Conservation (phyloP, 108 stramenopile species). For the Cyclotella distinguenda region DNA sequence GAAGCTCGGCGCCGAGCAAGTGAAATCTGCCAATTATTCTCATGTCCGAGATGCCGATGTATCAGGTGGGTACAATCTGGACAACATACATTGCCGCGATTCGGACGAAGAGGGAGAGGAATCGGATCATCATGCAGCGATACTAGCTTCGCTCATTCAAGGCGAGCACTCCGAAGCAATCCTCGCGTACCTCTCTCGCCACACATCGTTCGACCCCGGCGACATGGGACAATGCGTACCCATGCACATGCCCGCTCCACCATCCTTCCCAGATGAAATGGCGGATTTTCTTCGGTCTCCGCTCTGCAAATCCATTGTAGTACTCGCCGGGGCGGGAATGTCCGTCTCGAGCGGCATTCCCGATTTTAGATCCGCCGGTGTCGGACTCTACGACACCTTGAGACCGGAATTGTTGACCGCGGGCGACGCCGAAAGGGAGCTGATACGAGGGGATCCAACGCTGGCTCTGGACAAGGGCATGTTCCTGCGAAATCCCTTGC, state of each 20-base stretch:
- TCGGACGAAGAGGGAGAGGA: slow-evolving; percentile 9
- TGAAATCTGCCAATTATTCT: neutral
- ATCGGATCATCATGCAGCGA: slow-evolving; percentile 29
- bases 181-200: slow-evolving; percentile 22
- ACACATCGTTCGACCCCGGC: slow-evolving; percentile 20
- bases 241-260: slow-evolving; percentile 33
- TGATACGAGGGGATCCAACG: slow-evolving; percentile 58
- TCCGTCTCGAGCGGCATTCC: slow-evolving; percentile 69
- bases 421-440: slow-evolving; percentile 34
- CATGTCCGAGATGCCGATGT: neutral
- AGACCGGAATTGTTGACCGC: slow-evolving; percentile 59
- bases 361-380: slow-evolving; percentile 61
- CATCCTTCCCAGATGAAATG: slow-evolving; percentile 35
- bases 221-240: slow-evolving; percentile 35
- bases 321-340: slow-evolving; percentile 80
- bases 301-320: slow-evolving; percentile 53
- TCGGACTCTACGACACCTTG: slow-evolving; percentile 64
- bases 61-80: neutral
- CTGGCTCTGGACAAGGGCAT: slow-evolving; percentile 66
- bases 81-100: neutral
- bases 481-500: slow-evolving; percentile 81
- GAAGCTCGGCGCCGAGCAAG: slow-evolving; percentile 5
- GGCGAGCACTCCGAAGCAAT: slow-evolving; percentile 18
- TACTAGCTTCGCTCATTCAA: slow-evolving; percentile 29
- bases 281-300: slow-evolving; percentile 36